Percentiles rank a stretch among this genome's conserved stretches.
These are phyloP conservation scores for Kwoniella botswanensis DNA, from an alignment of 768 basidiomycete species.

Conservation along the genomic window DNA sequence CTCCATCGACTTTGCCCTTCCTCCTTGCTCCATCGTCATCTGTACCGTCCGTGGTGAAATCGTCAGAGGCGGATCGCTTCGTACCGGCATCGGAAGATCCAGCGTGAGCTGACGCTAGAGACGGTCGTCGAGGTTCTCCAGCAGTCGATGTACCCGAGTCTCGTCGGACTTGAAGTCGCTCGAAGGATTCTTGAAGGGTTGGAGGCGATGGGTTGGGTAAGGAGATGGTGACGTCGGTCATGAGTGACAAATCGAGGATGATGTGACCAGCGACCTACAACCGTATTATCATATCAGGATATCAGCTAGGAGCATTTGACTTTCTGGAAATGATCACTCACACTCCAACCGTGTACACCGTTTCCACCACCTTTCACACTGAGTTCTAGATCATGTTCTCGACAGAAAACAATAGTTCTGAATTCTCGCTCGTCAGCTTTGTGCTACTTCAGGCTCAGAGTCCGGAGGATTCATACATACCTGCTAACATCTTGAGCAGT, in stretches of 20 bases:
- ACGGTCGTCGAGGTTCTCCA: slow-evolving; percentile 15
- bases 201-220: slow-evolving; percentile 34
- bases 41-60: slow-evolving; percentile 5
- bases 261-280: slow-evolving; percentile 74
- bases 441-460: background rate
- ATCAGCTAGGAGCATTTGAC: no score
- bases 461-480: slow-evolving; percentile 60
- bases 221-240: slow-evolving; percentile 73
- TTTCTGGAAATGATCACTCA: slow-evolving; percentile 22
- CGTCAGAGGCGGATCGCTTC: slow-evolving; percentile 23
- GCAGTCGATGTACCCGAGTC: background rate
- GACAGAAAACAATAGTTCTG: slow-evolving; percentile 76
- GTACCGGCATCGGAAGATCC: slow-evolving; percentile 22
- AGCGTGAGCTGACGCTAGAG: slow-evolving; percentile 18
- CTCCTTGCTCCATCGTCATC: slow-evolving; percentile 17
- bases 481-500: slow-evolving; percentile 82
- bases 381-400: slow-evolving; percentile 70
- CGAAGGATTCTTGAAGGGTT: slow-evolving; percentile 31
- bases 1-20: slow-evolving; percentile 17
- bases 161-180: slow-evolving; percentile 18
- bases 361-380: slow-evolving; percentile 90
- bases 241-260: slow-evolving; percentile 75
- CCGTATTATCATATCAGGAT: no score
- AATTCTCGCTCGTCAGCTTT: background rate
- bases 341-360: slow-evolving; percentile 85